phyloP scores from a whole-genome alignment of 805 yeast species.

The Candida railenensis region DNA sequence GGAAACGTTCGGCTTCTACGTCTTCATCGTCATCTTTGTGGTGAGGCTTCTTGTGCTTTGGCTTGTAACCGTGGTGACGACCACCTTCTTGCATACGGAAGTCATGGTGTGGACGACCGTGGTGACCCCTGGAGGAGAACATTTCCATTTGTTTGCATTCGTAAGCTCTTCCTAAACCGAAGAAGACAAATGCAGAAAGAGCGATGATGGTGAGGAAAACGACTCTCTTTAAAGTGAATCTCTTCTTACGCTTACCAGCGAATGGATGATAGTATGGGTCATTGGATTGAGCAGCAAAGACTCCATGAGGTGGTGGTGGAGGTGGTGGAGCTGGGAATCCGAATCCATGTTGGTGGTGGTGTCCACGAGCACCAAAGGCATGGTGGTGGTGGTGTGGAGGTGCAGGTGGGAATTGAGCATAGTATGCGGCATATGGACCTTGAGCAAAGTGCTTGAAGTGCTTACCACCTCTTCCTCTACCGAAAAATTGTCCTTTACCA shows the following conservation, averaged over 20 bases:
- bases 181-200: neutral
- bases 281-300: neutral
- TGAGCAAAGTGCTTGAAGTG: neutral
- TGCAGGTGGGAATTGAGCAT: neutral
- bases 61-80: neutral
- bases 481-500: neutral
- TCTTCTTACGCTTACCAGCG: neutral
- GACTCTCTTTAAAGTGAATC: neutral
- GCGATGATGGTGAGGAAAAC: neutral
- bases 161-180: neutral
- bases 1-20: no score
- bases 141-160: neutral
- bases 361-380: constrained; percentile 1
- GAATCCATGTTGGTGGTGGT: constrained; percentile 2
- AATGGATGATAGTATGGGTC: neutral
- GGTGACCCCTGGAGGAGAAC: neutral
- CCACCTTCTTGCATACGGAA: neutral
- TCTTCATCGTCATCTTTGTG: neutral
- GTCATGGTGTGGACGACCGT: constrained; percentile 1
- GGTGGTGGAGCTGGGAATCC: constrained; percentile 1
- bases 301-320: neutral
- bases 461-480: neutral
- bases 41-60: neutral
- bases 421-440: neutral
- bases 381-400: neutral